Evolutionary conservation across 371 early-diverging fungal species (phyloP).

Genomic region (Mucor piriformis): DNA sequence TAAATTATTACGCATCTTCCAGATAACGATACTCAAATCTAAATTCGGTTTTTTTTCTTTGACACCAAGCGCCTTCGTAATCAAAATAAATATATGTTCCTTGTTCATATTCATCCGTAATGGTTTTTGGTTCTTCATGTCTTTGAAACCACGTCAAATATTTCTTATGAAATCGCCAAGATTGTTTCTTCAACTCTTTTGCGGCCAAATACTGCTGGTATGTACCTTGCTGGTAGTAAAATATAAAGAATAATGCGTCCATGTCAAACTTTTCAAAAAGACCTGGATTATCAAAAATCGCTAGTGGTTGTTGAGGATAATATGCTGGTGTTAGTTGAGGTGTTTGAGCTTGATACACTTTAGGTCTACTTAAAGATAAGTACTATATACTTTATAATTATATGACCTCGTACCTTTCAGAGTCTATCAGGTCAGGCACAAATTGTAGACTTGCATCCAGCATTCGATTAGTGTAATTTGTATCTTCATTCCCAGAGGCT

Average conservation of each 20-base stretch:
- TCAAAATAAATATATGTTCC: constrained; percentile 99
- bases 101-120: constrained; percentile 98
- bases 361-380: constrained; percentile 45
- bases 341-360: constrained; percentile 72
- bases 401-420: constrained; percentile 65
- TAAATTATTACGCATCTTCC: constrained; percentile 27
- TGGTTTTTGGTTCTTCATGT: constrained; percentile 95
- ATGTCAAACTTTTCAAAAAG: constrained; percentile 92
- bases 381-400: too few species aligned
- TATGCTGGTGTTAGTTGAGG: constrained; percentile 85
- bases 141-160: constrained; percentile 99
- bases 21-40: constrained; percentile 39
- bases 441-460: constrained; percentile 76
- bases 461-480: constrained; percentile 66
- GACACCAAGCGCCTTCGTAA: constrained; percentile 98
- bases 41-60: constrained; percentile 97
- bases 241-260: constrained; percentile 98
- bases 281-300: constrained; percentile 80
- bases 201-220: constrained; percentile 97
- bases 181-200: constrained; percentile 94
- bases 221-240: constrained; percentile 97
- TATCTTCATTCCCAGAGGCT: constrained; percentile 32
- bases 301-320: constrained; percentile 86
- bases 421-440: constrained; percentile 77
- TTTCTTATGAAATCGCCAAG: constrained; percentile 99